Evolutionary conservation across 768 basidiomycete species (phyloP), one percentile per base, ranked within the genome.

Genomic region (Suillus lakei): DNA sequence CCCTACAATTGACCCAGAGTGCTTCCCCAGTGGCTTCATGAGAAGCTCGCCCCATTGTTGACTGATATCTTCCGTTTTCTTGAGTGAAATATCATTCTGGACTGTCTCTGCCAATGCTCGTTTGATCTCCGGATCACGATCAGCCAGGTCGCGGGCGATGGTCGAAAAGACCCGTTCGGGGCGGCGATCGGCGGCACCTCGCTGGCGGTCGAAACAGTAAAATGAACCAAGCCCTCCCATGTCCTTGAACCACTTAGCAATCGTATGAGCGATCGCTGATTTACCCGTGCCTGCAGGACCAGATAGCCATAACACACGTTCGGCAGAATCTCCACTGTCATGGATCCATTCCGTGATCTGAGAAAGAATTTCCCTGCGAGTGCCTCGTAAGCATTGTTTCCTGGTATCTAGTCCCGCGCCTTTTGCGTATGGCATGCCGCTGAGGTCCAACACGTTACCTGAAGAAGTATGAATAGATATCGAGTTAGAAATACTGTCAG

Each of bases 121-220:
- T 23, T 34, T 55, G 4, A 66, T 28, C n/a, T 46, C 9, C 4
- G 38, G 28, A 18, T 72, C 65, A 44, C 67, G 65, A 1, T 62
- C 68, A 38, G 72, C 72, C 21, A 73, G 59, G n/a, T 48, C 13
- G n/a, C n/a, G 23, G 0, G 46, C 46, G 23, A 48, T 48, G n/a
- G 46, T 48, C 5, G 46, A 48, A 13, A 48, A 48, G 2, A 48
- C 12, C 34, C 43, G 41, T 23, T 63, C 32, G 65, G 43, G 34
- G 38, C 56, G 60, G 3, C 61, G 58, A 4, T 65, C 66, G 26
- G 60, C 65, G 7, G 60, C 65, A 7, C 34, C 30, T 10, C 32
- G 41, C 9, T 23, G 16, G 6, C 60, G 58, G 48, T 72, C 67
- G 43, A 74, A 74, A 65, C 68, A 72, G 63, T 70, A 74, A 34